Percentiles rank a stretch among this genome's conserved stretches.
These are phyloP conservation scores for Suillus decipiens DNA, from an alignment of 768 basidiomycete species.

Conservation along the genomic window DNA sequence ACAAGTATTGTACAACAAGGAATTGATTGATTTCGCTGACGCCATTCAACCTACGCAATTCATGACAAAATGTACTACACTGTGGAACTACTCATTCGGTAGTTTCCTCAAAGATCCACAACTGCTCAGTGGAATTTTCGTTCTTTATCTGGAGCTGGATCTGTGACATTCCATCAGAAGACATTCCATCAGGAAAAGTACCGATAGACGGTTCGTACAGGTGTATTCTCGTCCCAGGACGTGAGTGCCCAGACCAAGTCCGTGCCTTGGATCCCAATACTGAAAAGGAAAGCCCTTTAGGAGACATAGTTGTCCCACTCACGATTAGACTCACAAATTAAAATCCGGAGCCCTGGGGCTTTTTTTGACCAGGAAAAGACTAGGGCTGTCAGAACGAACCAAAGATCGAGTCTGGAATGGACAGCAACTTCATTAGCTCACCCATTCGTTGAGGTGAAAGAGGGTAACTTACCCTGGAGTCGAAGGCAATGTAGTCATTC, in stretches of 20 bases:
- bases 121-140: neutral
- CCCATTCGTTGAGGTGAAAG: neutral
- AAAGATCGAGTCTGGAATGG: neutral
- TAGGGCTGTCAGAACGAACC: neutral
- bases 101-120: neutral
- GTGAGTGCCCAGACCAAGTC: neutral
- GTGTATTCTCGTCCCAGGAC: neutral
- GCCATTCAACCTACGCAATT: neutral
- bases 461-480: neutral
- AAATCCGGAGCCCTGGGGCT: rapidly evolving
- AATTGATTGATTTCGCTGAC: neutral
- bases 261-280: neutral
- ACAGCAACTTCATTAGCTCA: neutral
- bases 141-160: neutral
- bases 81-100: neutral
- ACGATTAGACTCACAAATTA: neutral
- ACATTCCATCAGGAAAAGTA: neutral
- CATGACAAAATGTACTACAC: neutral
- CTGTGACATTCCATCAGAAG: neutral
- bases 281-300: neutral
- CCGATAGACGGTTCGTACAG: neutral
- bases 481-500: neutral
- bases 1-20: neutral
- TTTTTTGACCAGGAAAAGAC: neutral
- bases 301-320: neutral